Evolutionary conservation across 129 eudicot genomes (phyloP).

Genomic region (Saussurea involucrata): DNA sequence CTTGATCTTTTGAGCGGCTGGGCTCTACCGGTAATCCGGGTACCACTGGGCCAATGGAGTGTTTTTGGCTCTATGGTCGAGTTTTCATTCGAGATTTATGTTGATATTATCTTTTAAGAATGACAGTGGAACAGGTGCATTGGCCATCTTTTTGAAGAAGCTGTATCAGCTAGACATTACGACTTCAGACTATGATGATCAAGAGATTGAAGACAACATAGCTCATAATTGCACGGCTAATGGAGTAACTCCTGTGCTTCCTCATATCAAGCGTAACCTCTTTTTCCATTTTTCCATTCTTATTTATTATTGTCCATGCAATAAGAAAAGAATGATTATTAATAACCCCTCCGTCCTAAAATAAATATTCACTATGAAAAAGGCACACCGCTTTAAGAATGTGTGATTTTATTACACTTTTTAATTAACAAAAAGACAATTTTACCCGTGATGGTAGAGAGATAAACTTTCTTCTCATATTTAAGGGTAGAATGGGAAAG

Average conservation of each 20-base stretch:
- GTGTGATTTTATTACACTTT: too few species aligned
- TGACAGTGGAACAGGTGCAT: conserved; percentile 96
- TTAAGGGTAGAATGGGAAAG: too few species aligned
- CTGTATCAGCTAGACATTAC: conserved; percentile 68
- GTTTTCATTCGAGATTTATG: background rate
- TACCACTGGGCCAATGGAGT: background rate
- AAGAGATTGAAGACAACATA: conserved; percentile 88
- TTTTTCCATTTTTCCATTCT: background rate
- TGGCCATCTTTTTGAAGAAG: conserved; percentile 77
- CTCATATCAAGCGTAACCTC: conserved; percentile 79
- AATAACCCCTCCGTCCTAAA: background rate
- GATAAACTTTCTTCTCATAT: too few species aligned
- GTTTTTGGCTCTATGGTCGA: background rate
- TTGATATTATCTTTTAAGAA: conserved; percentile 16
- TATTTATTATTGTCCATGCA: background rate
- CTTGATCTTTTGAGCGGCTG: too few species aligned
- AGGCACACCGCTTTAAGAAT: too few species aligned
- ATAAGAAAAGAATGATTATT: background rate
- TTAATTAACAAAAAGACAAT: too few species aligned
- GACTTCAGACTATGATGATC: conserved; percentile 93
- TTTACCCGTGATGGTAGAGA: too few species aligned
- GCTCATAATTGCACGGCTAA: conserved; percentile 81
- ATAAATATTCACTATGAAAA: too few species aligned
- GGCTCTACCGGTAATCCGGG: background rate
- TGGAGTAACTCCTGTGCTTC: conserved; percentile 73